These are phyloP conservation scores for Herpetomonas tarakana DNA, from an alignment of 208 protist genomes.

Conservation along the genomic window DNA sequence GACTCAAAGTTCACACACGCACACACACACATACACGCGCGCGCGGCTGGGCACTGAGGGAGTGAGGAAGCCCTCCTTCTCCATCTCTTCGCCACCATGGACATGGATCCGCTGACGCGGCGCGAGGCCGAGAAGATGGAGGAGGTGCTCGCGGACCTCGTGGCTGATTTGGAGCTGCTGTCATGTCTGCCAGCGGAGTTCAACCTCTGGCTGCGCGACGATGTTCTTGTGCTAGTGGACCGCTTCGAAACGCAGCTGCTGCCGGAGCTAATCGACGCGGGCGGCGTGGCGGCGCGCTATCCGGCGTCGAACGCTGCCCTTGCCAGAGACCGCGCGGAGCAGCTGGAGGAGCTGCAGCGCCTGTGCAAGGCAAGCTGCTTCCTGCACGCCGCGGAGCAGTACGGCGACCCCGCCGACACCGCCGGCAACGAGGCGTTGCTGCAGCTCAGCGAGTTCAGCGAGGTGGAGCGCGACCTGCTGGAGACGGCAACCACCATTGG, in stretches of 20 bases:
- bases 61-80: too few relatives aligned
- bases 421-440: conserved; percentile 57
- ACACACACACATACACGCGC: too few relatives aligned
- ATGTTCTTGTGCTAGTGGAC: conserved; percentile 39
- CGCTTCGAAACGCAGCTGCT: conserved; percentile 1
- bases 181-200: conserved; percentile 63
- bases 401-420: conserved; percentile 64
- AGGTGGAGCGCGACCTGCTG: conserved; percentile 64
- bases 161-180: conserved; percentile 64
- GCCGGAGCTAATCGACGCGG: not conserved
- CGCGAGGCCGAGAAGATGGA: conserved; percentile 79
- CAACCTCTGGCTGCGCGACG: conserved; percentile 55
- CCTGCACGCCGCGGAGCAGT: conserved; percentile 36
- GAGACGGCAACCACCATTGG: conserved; percentile 51
- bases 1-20: too few relatives aligned
- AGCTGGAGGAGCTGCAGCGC: conserved; percentile 33
- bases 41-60: too few relatives aligned
- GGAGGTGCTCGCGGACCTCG: conserved; percentile 62
- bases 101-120: conserved; percentile 83
- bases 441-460: conserved; percentile 69
- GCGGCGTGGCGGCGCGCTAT: not conserved
- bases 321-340: conserved; percentile 1
- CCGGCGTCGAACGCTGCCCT: not conserved
- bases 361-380: conserved; percentile 39
- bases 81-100: conserved; percentile 44